phyloP scores from a whole-genome alignment of 116 monocot species.

The Posidonia oceanica region DNA sequence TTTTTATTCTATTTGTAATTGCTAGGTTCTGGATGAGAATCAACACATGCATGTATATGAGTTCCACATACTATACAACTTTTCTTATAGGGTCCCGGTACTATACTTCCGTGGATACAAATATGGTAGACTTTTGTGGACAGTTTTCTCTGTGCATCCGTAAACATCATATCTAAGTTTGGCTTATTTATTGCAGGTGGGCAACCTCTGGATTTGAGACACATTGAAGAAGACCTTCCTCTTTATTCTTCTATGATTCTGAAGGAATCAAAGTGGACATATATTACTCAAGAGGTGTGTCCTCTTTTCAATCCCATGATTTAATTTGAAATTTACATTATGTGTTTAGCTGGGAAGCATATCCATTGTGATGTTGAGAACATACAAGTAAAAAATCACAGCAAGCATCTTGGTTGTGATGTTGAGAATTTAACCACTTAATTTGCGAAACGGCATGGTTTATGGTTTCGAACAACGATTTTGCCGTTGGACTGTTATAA shows the following conservation, averaged over 20 bases:
- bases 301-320: background rate
- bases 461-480: background rate
- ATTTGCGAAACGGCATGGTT: background rate
- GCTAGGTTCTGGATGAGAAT: slow-evolving; percentile 11
- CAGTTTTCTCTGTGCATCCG: background rate
- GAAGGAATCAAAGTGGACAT: slow-evolving; percentile 86
- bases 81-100: slow-evolving; percentile 70
- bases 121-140: slow-evolving; percentile 31
- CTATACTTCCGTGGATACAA: slow-evolving; percentile 76
- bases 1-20: background rate
- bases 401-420: no score
- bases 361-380: background rate
- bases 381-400: no score
- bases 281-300: slow-evolving; percentile 74
- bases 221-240: slow-evolving; percentile 63
- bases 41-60: slow-evolving; percentile 13
- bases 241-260: slow-evolving; percentile 28
- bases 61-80: slow-evolving; percentile 23
- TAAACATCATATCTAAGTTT: background rate
- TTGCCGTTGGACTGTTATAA: background rate
- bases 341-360: background rate
- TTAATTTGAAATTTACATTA: background rate
- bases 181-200: slow-evolving; percentile 39
- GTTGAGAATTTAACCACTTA: background rate
- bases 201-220: slow-evolving; percentile 32